phyloP scores from a whole-genome alignment of 768 basidiomycete species.

The Kwoniella sp. region DNA sequence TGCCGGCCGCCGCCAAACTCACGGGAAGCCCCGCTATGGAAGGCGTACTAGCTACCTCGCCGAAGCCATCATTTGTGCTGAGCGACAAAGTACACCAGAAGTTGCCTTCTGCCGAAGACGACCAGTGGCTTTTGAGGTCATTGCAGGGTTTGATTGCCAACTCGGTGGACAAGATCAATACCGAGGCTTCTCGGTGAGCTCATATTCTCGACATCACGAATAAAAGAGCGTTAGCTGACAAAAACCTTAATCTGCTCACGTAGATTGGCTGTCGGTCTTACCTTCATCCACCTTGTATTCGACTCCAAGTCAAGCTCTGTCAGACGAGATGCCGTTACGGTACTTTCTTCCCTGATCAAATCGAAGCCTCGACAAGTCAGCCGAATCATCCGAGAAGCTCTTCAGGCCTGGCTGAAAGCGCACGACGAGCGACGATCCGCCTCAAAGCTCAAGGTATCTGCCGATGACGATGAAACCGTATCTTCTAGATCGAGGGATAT shows the following conservation, averaged over 20 bases:
- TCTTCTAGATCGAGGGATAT: conserved; percentile 60
- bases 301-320: conserved; percentile 64
- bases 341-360: conserved; percentile 58
- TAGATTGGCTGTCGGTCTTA: conserved; percentile 67
- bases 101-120: conserved; percentile 64
- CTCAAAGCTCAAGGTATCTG: conserved; percentile 43
- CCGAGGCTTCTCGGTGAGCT: conserved; percentile 29
- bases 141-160: conserved; percentile 58
- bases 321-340: conserved; percentile 60
- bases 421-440: conserved; percentile 45
- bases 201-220: neutral
- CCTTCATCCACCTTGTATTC: conserved; percentile 70
- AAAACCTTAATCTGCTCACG: neutral
- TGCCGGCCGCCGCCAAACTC: conserved; percentile 55
- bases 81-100: conserved; percentile 87
- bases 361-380: conserved; percentile 61
- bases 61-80: conserved; percentile 81
- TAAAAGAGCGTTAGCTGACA: neutral
- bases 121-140: conserved; percentile 75
- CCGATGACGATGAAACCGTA: conserved; percentile 58
- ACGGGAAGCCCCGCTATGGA: conserved; percentile 45
- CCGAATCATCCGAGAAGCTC: conserved; percentile 64
- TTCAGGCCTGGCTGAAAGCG: conserved; percentile 55
- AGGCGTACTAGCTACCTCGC: conserved; percentile 56
- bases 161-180: conserved; percentile 25